Percentiles rank a stretch among this genome's conserved stretches.
Evolutionary conservation across 352 stramenopile genomes (phyloP).

Genomic region (Pythium utonaiense): DNA sequence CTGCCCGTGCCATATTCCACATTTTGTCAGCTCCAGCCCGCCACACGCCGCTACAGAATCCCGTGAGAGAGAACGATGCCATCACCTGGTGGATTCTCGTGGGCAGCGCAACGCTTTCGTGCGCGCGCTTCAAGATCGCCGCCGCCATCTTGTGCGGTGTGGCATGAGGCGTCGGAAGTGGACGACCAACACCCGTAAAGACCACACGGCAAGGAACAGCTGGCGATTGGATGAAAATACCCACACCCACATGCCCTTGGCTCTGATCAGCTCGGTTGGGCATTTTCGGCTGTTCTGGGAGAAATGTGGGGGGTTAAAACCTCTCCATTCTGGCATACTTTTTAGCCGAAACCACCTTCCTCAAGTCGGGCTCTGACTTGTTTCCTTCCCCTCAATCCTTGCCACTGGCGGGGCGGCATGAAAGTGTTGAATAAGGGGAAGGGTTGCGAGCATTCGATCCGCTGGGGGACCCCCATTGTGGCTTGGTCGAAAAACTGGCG

Average conservation of each 20-base stretch:
- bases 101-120: conserved; percentile 50
- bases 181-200: too few relatives aligned
- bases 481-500: conserved; percentile 2
- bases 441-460: not conserved
- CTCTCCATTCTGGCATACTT: not conserved
- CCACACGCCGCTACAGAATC: conserved; percentile 18
- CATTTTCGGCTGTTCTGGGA: conserved; percentile 11
- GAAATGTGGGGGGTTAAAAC: conserved; percentile 6
- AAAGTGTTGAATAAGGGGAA: conserved; percentile 5
- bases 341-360: not conserved
- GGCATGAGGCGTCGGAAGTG: not conserved
- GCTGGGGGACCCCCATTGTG: not conserved
- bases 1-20: conserved; percentile 1
- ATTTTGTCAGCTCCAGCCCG: not conserved
- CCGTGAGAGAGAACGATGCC: not conserved
- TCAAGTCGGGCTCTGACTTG: not conserved
- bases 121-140: conserved; percentile 26
- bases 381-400: not conserved
- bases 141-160: not conserved
- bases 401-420: not conserved
- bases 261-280: too few relatives aligned
- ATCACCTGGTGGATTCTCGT: conserved; percentile 36
- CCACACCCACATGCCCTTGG: too few relatives aligned
- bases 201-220: not conserved
- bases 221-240: conserved; percentile 9